Evolutionary conservation across 1,284 basidiomycete genomes (phyloP).

Genomic region (Vanrija pseudolonga): DNA sequence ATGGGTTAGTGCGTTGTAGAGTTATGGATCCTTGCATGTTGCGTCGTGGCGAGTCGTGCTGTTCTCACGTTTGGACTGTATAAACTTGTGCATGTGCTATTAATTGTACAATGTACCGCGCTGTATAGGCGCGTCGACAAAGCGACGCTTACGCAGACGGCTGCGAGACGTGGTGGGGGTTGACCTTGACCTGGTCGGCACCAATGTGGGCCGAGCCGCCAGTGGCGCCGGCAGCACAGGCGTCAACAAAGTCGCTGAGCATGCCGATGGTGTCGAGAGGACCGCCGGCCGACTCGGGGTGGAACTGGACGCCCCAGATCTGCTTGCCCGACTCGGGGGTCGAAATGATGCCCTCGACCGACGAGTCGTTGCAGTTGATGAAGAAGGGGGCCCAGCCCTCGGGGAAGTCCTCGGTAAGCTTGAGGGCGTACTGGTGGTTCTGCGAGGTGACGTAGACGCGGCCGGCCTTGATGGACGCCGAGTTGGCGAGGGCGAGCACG

Average conservation of each 20-base stretch:
- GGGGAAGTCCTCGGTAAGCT: slow-evolving; percentile 87
- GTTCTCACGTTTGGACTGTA: too few species aligned
- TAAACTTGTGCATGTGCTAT: too few species aligned
- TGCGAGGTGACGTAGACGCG: slow-evolving; percentile 92
- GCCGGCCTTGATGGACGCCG: slow-evolving; percentile 89
- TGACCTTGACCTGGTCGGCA: slow-evolving; percentile 17
- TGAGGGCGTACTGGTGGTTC: slow-evolving; percentile 94
- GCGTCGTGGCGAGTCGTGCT: neutral
- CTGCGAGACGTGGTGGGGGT: too few species aligned
- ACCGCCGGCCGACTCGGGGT: slow-evolving; percentile 88
- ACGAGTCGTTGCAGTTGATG: slow-evolving; percentile 94
- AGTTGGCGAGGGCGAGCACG: slow-evolving; percentile 83
- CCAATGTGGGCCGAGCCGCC: slow-evolving; percentile 2
- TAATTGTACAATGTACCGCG: too few species aligned
- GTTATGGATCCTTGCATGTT: slow-evolving; percentile 2
- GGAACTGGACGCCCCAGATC: slow-evolving; percentile 96
- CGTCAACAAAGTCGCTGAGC: slow-evolving; percentile 83
- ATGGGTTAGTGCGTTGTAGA: slow-evolving; percentile 27
- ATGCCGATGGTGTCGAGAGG: slow-evolving; percentile 93
- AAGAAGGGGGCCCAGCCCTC: slow-evolving; percentile 94
- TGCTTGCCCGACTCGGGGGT: slow-evolving; percentile 78
- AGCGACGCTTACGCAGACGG: too few species aligned
- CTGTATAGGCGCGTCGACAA: too few species aligned
- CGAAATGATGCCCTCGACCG: slow-evolving; percentile 95
- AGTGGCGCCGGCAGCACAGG: slow-evolving; percentile 56